Base-by-base conservation (phyloP, 2,329 filamentous ascomycete species). In the Colletotrichum abscissum region DNA sequence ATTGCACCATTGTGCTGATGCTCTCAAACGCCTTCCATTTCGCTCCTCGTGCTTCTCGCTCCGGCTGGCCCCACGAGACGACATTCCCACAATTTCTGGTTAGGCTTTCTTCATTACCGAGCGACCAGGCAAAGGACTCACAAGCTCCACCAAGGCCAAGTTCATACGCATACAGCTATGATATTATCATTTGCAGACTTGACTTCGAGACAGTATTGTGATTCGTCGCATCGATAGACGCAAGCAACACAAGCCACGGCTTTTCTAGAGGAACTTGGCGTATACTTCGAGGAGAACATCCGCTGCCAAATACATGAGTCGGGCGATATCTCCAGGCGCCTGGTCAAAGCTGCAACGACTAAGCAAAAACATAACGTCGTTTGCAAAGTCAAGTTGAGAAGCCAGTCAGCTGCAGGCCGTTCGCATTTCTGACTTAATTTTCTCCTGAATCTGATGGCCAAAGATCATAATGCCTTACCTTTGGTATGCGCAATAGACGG, bases 101-200 rank as follows among this genome's bases (percentile, higher is more conserved):
- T 49, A 49, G 42, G 42, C 42, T 19, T 56, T 68, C 54, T 57
- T 73, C 54, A 73, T 70, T 73, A 73, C 70, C 70, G 70, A 70
- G 62, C 66, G 58, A 66, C 67, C 60, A 65, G 54, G 42, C 54
- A 67, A 42, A 49, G 54, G 33, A 56, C 55, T 59, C 33, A 54
- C 19, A 54, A 42, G 54, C 55, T 59, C 70, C 67, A 64, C 66
- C 60, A 24, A 14, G 49, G 67, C 70, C 70, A 73, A 73, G 54
- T 24, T 49, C 42, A 6, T 19, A 49, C 42, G 42, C 42, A 19
- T 49, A 49, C 19, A 19, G 42, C 59, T 46, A 59, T 30, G 38
- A 24, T 60, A 42, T 60, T 60, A 54, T 60, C 59, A 35, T 12
- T 35, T 54, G 67, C 42, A 46, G 59, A 62, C 66, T 71, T 63